Conservation (phyloP, 352 stramenopile genomes). For the Blastocystis sp. region DNA sequence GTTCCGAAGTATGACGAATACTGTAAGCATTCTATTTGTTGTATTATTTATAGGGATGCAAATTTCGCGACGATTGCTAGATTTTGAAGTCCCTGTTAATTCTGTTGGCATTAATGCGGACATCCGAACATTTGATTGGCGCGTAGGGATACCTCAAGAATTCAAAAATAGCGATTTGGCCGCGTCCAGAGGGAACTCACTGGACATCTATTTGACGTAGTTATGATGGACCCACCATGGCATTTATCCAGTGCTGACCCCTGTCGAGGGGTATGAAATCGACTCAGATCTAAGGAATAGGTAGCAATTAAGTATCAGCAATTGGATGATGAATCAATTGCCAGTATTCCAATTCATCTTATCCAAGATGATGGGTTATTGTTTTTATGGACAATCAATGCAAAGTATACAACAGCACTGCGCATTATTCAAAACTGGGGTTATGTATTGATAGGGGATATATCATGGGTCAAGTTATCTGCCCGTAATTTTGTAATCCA, state of each 20-base stretch:
- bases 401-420: constrained; percentile 65
- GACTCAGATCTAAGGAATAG: background rate
- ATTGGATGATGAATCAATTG: constrained; percentile 64
- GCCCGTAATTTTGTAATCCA: constrained; percentile 64
- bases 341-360: constrained; percentile 63
- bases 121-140: constrained; percentile 65
- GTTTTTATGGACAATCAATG: constrained; percentile 67
- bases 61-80: background rate
- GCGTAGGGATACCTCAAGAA: background rate
- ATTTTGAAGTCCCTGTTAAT: background rate
- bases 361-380: constrained; percentile 65
- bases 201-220: constrained; percentile 65
- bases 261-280: constrained; percentile 61
- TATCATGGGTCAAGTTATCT: constrained; percentile 65
- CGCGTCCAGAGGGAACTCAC: constrained; percentile 55
- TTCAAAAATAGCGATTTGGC: constrained; percentile 24
- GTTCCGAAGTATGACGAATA: background rate
- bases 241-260: constrained; percentile 66
- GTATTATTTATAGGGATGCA: constrained; percentile 6
- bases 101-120: constrained; percentile 65
- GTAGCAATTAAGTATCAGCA: constrained; percentile 66
- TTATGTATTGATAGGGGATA: constrained; percentile 65
- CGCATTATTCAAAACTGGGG: constrained; percentile 66
- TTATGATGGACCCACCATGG: constrained; percentile 67
- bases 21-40: background rate